Evolutionary conservation across 176 grass and related monocot species (phyloP).

Genomic region (Lolium multiflorum): DNA sequence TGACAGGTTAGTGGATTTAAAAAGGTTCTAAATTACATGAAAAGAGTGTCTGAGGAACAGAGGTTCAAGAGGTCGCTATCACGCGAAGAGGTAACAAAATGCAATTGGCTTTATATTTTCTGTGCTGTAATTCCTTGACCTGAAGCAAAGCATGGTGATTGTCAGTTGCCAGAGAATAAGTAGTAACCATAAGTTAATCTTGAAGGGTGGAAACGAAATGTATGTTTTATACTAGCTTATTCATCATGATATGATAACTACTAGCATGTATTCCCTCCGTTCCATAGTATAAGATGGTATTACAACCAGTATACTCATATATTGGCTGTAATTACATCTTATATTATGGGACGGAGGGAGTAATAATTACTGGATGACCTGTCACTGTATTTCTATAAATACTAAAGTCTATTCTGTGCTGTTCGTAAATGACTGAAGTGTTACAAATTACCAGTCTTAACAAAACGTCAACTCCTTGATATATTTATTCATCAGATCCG

Average conservation of each 20-base stretch:
- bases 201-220: slow-evolving; percentile 2
- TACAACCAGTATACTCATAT: too few relatives aligned
- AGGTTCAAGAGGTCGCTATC: slow-evolving; percentile 87
- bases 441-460: slow-evolving; percentile 12
- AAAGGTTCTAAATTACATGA: slow-evolving; percentile 97
- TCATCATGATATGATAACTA: neutral
- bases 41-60: slow-evolving; percentile 88
- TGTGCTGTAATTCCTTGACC: neutral
- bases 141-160: slow-evolving; percentile 8
- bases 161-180: slow-evolving; percentile 25
- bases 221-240: slow-evolving; percentile 14
- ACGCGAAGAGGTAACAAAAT: slow-evolving; percentile 82
- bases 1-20: slow-evolving; percentile 98
- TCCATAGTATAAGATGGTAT: too few relatives aligned
- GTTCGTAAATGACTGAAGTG: neutral
- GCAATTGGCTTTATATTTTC: slow-evolving; percentile 10
- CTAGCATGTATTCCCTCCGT: neutral
- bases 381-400: neutral
- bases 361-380: neutral
- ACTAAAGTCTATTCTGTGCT: slow-evolving; percentile 18
- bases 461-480: neutral
- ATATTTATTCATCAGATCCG: slow-evolving; percentile 17
- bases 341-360: too few relatives aligned
- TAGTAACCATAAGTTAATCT: slow-evolving; percentile 8
- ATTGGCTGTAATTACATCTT: too few relatives aligned